Evolutionary conservation across 257 asterid species (phyloP).

Genomic region (Eustoma russellianum): DNA sequence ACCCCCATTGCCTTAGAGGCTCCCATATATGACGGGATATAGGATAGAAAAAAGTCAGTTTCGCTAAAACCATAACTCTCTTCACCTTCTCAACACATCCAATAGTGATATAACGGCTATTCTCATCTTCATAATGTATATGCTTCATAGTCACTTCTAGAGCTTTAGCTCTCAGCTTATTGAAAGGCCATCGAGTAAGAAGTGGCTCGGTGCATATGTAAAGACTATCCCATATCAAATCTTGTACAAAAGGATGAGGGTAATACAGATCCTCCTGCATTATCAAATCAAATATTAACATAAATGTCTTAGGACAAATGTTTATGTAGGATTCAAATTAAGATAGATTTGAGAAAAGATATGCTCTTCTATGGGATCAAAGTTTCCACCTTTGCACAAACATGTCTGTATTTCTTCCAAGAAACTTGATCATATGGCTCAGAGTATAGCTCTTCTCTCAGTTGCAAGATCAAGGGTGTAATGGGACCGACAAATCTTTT

Average conservation of each 20-base stretch:
- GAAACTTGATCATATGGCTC: conserved; percentile 21
- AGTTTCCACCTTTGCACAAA: conserved; percentile 26
- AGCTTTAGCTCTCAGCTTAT: conserved; percentile 26
- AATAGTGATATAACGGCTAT: conserved; percentile 21
- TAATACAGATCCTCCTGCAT: conserved; percentile 26
- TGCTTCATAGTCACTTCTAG: conserved; percentile 21
- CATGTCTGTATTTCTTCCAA: conserved; percentile 20
- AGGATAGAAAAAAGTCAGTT: too few relatives aligned
- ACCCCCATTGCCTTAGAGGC: too few relatives aligned
- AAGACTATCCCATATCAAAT: conserved; percentile 22
- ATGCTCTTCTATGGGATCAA: background rate
- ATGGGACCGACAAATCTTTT: conserved; percentile 28
- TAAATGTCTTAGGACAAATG: too few relatives aligned
- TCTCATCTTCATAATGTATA: conserved; percentile 30
- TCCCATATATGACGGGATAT: background rate
- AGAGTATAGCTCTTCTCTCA: conserved; percentile 22
- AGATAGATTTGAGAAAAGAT: too few relatives aligned
- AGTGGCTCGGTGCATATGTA: conserved; percentile 18
- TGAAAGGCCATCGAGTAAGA: conserved; percentile 28
- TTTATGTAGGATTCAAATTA: background rate
- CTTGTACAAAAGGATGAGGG: conserved; percentile 25
- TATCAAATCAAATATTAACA: background rate
- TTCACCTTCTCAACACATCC: conserved; percentile 28
- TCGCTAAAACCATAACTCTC: too few relatives aligned
- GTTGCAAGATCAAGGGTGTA: conserved; percentile 14